Conservation (phyloP, 106 monocot genomes). For the Acorus calamus region DNA sequence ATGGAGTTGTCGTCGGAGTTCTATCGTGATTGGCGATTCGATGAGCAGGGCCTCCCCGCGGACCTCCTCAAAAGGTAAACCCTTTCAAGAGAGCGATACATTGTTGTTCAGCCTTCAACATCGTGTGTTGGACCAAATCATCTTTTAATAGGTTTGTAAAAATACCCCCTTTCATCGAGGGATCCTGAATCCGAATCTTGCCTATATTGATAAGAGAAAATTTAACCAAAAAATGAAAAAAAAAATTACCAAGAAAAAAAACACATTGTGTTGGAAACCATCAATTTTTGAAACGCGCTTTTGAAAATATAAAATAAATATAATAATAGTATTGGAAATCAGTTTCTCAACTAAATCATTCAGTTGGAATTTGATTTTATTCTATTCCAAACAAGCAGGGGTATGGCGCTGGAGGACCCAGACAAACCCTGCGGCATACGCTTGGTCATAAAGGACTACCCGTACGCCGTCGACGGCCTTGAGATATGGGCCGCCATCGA, state of each 20-base stretch:
- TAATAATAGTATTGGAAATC: no score
- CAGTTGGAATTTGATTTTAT: no score
- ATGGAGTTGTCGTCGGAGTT: conserved; percentile 51
- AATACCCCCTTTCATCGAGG: no score
- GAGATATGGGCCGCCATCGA: conserved; percentile 53
- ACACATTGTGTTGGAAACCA: not conserved
- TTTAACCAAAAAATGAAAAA: no score
- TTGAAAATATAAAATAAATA: not conserved
- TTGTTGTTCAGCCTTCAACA: no score
- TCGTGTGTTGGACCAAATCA: no score
- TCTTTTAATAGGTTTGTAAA: no score
- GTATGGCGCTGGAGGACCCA: conserved; percentile 28
- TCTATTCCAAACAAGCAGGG: conserved; percentile 13
- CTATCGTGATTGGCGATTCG: conserved; percentile 52
- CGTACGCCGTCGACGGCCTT: conserved; percentile 54
- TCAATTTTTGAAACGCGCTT: not conserved
- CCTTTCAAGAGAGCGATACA: no score
- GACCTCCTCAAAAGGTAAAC: conserved; percentile 70
- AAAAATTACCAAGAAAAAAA: no score
- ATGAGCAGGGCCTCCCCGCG: conserved; percentile 53
- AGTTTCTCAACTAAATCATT: no score
- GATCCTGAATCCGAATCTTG: no score
- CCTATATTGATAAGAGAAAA: no score
- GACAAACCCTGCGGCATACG: conserved; percentile 21
- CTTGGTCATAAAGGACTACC: conserved; percentile 52